Conservation (phyloP, 495 filamentous ascomycete species). For the Xylaria sp. region DNA sequence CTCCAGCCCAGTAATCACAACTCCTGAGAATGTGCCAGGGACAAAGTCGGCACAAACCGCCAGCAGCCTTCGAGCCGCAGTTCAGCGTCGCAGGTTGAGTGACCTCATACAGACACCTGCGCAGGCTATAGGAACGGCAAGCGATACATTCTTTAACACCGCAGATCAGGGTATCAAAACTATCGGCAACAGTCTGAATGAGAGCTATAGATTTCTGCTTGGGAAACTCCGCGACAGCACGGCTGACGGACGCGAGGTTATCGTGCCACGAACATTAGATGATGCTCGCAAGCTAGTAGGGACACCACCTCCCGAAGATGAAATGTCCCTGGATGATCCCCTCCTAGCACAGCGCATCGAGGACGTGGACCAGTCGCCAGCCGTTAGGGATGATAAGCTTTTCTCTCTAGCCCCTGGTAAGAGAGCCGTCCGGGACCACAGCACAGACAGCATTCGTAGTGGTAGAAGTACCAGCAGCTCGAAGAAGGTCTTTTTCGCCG, state of each 20-base stretch:
- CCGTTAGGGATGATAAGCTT: conserved; percentile 62
- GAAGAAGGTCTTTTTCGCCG: conserved; percentile 57
- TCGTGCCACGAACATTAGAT: conserved; percentile 86
- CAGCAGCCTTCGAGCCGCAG: conserved; percentile 49
- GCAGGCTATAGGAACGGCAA: conserved; percentile 78
- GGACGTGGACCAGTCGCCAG: conserved; percentile 40
- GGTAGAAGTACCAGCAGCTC: conserved; percentile 63
- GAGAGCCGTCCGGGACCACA: conserved; percentile 69
- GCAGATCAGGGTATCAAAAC: conserved; percentile 92
- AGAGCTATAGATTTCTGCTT: conserved; percentile 92
- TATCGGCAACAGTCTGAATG: conserved; percentile 84
- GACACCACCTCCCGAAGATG: conserved; percentile 65
- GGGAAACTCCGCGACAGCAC: conserved; percentile 81
- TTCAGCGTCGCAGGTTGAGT: conserved; percentile 71
- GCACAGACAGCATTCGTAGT: conserved; percentile 71
- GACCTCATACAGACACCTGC: conserved; percentile 84
- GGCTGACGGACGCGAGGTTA: conserved; percentile 52
- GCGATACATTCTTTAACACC: conserved; percentile 81
- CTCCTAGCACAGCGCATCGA: conserved; percentile 54
- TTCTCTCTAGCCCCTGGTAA: conserved; percentile 69
- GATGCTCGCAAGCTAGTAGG: conserved; percentile 88
- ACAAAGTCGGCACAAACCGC: conserved; percentile 51
- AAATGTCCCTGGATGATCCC: conserved; percentile 56
- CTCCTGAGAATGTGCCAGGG: conserved; percentile 46
- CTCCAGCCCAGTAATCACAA: conserved; percentile 42